Evolutionary conservation across 495 filamentous ascomycete species (phyloP).

Genomic region (Neurospora hispaniola): DNA sequence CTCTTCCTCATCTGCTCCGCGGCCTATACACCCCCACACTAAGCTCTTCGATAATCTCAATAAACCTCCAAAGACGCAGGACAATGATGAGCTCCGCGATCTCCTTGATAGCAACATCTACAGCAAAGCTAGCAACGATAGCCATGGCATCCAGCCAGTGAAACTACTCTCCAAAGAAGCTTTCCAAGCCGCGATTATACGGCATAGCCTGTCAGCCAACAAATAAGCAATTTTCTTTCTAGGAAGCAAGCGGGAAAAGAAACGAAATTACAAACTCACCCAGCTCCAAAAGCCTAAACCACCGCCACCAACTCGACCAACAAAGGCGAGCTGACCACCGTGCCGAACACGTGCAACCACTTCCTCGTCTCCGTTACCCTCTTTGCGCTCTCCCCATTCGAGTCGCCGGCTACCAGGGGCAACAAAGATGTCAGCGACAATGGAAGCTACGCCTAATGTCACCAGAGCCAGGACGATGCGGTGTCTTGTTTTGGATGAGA

Average conservation of each 20-base stretch:
- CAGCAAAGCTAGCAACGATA: constrained; percentile 48
- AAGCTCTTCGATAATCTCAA: constrained; percentile 58
- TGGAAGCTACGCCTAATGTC: constrained; percentile 43
- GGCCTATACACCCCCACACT: constrained; percentile 44
- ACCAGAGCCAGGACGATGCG: constrained; percentile 46
- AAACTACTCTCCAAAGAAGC: constrained; percentile 52
- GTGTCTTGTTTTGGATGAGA: constrained; percentile 47
- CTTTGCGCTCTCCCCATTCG: constrained; percentile 22
- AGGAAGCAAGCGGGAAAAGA: background rate
- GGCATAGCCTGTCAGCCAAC: background rate
- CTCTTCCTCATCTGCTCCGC: constrained; percentile 12
- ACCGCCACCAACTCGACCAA: constrained; percentile 46
- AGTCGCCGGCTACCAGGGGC: constrained; percentile 49
- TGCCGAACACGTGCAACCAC: constrained; percentile 22
- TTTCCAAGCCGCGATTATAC: constrained; percentile 7
- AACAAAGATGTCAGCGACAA: constrained; percentile 55
- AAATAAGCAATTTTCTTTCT: background rate
- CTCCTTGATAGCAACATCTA: constrained; percentile 49
- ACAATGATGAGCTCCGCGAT: constrained; percentile 52
- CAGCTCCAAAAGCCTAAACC: constrained; percentile 44
- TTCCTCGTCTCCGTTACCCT: constrained; percentile 30
- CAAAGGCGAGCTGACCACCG: constrained; percentile 51
- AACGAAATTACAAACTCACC: constrained; percentile 26
- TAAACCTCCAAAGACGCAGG: constrained; percentile 59
- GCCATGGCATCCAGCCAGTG: constrained; percentile 53